Evolutionary conservation across 768 basidiomycete genomes (phyloP).

Genomic region (Brasilioporus rufonigricans): DNA sequence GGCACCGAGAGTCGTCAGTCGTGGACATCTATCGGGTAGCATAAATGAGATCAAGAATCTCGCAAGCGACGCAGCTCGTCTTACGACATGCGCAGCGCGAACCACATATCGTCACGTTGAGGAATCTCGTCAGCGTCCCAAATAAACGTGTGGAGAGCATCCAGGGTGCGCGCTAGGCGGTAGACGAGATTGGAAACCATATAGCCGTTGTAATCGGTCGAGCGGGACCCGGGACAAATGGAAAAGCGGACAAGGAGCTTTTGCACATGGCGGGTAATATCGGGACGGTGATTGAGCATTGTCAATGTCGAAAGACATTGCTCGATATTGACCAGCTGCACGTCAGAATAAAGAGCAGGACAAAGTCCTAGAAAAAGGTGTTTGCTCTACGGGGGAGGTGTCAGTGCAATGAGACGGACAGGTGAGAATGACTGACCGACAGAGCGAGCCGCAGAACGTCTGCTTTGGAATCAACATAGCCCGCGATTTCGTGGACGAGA

Average conservation of each 20-base stretch:
- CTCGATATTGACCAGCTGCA: conserved; percentile 49
- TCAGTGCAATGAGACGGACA: conserved; percentile 4
- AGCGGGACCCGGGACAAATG: conserved; percentile 28
- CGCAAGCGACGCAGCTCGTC: conserved; percentile 12
- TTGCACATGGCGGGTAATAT: conserved; percentile 67
- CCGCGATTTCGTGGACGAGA: conserved; percentile 64
- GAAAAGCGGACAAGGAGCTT: conserved; percentile 47
- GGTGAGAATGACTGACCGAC: conserved; percentile 44
- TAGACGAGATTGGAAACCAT: conserved; percentile 52
- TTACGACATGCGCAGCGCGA: conserved; percentile 65
- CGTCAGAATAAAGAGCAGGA: conserved; percentile 56
- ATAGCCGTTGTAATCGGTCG: conserved; percentile 20
- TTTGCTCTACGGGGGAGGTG: conserved; percentile 44
- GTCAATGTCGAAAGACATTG: conserved; percentile 64
- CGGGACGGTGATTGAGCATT: conserved; percentile 56
- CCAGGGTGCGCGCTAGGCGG: conserved; percentile 51
- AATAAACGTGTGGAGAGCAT: conserved; percentile 62
- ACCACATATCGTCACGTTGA: conserved; percentile 76
- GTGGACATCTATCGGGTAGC: conserved; percentile 52
- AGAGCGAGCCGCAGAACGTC: conserved; percentile 61
- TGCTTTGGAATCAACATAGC: conserved; percentile 46
- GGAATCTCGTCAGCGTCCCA: conserved; percentile 71
- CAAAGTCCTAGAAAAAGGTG: conserved; percentile 50
- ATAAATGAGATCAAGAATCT: conserved; percentile 2
- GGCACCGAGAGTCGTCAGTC: conserved; percentile 57